Conservation (phyloP, 2,329 filamentous ascomycete species). For the Colletotrichum sp. region DNA sequence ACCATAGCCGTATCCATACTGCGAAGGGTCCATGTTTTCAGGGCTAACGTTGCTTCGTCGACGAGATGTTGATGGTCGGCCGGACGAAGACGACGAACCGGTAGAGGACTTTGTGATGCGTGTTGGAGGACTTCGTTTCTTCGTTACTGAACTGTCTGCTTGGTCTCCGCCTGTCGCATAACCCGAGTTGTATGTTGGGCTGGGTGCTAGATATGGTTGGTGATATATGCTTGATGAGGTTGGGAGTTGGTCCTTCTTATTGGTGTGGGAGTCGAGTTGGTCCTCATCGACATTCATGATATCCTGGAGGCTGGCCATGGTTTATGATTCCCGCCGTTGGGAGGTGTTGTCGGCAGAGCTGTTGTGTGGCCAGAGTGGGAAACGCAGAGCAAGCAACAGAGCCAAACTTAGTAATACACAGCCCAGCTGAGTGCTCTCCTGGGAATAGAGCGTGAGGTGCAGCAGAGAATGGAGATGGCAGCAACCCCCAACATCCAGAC, state of each 20-base stretch:
- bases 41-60: slow-evolving; percentile 51
- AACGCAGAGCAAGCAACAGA: slow-evolving; percentile 27
- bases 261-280: slow-evolving; percentile 43
- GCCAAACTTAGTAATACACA: slow-evolving; percentile 54
- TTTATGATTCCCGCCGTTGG: slow-evolving; percentile 42
- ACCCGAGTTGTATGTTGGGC: slow-evolving; percentile 37
- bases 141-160: slow-evolving; percentile 34
- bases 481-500: slow-evolving; percentile 33
- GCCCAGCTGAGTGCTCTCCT: slow-evolving; percentile 42
- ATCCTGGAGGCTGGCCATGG: slow-evolving; percentile 61
- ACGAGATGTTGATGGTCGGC: slow-evolving; percentile 26
- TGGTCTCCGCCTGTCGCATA: slow-evolving; percentile 44
- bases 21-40: slow-evolving; percentile 53
- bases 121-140: slow-evolving; percentile 39
- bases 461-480: slow-evolving; percentile 34
- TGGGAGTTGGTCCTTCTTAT: slow-evolving; percentile 50
- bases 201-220: slow-evolving; percentile 34
- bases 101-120: slow-evolving; percentile 34
- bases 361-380: slow-evolving; percentile 2
- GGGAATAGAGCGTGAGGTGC: slow-evolving; percentile 33
- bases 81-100: slow-evolving; percentile 26
- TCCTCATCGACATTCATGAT: slow-evolving; percentile 64
- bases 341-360: slow-evolving; percentile 30
- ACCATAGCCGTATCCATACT: slow-evolving; percentile 23
- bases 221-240: slow-evolving; percentile 37